phyloP scores from a whole-genome alignment of 768 basidiomycete genomes.

The Boletus insuetus region DNA sequence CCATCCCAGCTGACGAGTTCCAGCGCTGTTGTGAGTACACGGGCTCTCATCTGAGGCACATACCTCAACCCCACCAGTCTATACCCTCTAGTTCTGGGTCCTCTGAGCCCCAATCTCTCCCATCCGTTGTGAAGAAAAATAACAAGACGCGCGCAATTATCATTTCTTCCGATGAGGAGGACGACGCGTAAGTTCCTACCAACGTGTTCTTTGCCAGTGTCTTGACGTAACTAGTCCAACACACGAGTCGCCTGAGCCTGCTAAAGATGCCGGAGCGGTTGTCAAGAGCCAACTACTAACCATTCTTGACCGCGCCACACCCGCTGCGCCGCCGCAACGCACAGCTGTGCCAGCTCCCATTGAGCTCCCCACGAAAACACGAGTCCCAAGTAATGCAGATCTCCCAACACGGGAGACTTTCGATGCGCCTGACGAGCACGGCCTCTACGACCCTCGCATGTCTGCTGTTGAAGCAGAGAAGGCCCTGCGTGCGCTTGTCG shows the following conservation, averaged over 20 bases:
- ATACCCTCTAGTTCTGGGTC: constrained; percentile 23
- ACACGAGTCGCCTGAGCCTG: background rate
- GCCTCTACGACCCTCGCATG: constrained; percentile 32
- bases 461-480: constrained; percentile 65
- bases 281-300: constrained; percentile 19
- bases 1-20: constrained; percentile 1
- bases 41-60: background rate
- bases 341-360: constrained; percentile 33
- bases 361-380: constrained; percentile 23
- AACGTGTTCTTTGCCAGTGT: background rate
- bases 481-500: constrained; percentile 73
- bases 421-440: constrained; percentile 25
- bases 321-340: constrained; percentile 11
- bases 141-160: constrained; percentile 16
- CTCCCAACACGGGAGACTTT: constrained; percentile 31
- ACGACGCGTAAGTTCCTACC: constrained; percentile 5
- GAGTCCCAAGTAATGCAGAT: constrained; percentile 12
- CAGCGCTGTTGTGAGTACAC: constrained; percentile 23
- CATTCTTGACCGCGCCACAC: constrained; percentile 25
- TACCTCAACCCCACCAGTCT: constrained; percentile 13
- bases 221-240: constrained; percentile 11
- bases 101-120: constrained; percentile 21
- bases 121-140: constrained; percentile 1
- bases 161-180: constrained; percentile 35
- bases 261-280: background rate